Conservation (phyloP, 768 basidiomycete genomes). For the Arthromyces matolae region DNA sequence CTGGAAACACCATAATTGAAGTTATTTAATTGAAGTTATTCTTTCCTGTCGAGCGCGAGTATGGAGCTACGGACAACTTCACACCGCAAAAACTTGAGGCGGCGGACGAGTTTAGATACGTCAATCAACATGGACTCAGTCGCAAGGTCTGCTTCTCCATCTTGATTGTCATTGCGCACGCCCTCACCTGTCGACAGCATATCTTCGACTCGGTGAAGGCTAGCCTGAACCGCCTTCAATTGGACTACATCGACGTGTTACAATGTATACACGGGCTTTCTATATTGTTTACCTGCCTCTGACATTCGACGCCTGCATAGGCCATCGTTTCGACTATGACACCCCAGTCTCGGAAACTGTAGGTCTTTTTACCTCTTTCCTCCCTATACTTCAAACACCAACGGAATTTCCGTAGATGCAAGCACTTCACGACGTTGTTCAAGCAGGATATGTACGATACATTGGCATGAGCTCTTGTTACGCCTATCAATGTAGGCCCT, state of each 20-base stretch:
- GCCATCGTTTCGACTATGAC: conserved; percentile 52
- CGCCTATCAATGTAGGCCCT: conserved; percentile 48
- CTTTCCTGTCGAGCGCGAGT: conserved; percentile 26
- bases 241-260: conserved; percentile 74
- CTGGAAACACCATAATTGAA: neutral
- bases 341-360: conserved; percentile 60
- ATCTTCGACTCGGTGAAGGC: conserved; percentile 68
- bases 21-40: conserved; percentile 30
- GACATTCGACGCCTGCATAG: conserved; percentile 26
- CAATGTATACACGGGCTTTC: conserved; percentile 42
- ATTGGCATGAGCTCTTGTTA: conserved; percentile 56
- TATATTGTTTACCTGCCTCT: neutral
- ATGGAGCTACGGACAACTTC: conserved; percentile 10
- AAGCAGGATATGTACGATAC: conserved; percentile 60
- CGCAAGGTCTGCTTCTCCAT: conserved; percentile 18
- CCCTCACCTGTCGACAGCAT: too few relatives aligned
- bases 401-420: conserved; percentile 52
- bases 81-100: conserved; percentile 12
- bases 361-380: neutral
- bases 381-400: neutral
- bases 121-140: conserved; percentile 49
- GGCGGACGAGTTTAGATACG: conserved; percentile 43
- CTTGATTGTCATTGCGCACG: neutral
- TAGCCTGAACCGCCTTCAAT: conserved; percentile 61
- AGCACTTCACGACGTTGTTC: conserved; percentile 65